Evolutionary conservation across 129 eudicot genomes (phyloP), one percentile per base, ranked within the genome.

Genomic region (Glebionis coronaria): DNA sequence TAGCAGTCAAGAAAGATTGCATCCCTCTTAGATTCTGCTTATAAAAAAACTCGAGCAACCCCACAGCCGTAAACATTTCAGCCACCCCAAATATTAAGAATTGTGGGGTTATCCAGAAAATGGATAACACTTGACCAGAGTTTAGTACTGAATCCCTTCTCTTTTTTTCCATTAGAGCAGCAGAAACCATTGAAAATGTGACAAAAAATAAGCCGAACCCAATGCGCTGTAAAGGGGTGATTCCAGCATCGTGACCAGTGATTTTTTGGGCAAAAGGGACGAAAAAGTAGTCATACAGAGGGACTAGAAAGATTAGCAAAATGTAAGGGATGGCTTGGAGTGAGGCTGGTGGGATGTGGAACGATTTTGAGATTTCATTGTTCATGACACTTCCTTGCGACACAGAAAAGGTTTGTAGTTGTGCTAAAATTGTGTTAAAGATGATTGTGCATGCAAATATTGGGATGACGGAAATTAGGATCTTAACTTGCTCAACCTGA

Each of bases 1-100:
- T 84, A 35, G 99, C 97, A 2, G 93, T 90, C 18, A 78, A 62
- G 60, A 90, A 90, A 9, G 99, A 76, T 40, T 87, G 95, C 97
- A 94, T 90, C 55, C 99, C 99, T 63, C 70, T 84, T 20, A 85
- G 54, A 9, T 75, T 56, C 65, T 94, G 99, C 53, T 85, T 90
- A 81, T 94, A 94, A 79, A 89, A 90, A 83, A 94, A 90, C 82
- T 94, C 99, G 40, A 94, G 75, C 52, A 94, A 75, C 20, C 99
- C 99, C 59, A 94, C 92, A 9, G 99, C 99, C 0, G 99, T 94
- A 51, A 94, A 78, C 99, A 94, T 94, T 53, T 94, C 99, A 0
- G 99, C 84, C 45, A 94, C 11, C 20, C 99, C 99, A 57, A 94
- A 90, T 44, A 94, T 87, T 18, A 94, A 56, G 54, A 82, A 94